Base-by-base conservation (phyloP, 208 protist genomes). In the Acanthamoeba castellanii region DNA sequence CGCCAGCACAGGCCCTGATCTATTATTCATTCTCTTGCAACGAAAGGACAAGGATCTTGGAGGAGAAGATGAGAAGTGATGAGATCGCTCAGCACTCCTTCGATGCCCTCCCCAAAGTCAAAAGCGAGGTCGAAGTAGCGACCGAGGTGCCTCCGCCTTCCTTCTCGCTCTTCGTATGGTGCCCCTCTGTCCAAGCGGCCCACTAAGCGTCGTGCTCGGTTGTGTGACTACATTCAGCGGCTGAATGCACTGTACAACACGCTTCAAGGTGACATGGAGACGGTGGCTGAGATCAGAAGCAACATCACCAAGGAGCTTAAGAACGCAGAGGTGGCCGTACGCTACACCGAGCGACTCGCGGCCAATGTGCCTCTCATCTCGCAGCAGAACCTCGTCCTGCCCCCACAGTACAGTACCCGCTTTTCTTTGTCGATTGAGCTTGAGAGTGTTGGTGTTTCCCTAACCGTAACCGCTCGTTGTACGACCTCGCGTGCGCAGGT, bases 301-400 rank as follows among this genome's bases (percentile, higher is more conserved):
- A 66, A 82, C 50, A 30, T 82, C 37, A 66, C 68, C 9, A 76
- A 82, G 13, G 89, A 93, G 89, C 89, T 93, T n/a, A 93, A 93
- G 68, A 76, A 93, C 47, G 89, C 89, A 37, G 89, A 93, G 47
- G 6, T 82, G 13, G 89, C 89, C 45, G 37, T 81, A 4, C 61
- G 89, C 45, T 70, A 42, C 47, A 64, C 47, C 30, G 66, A 82
- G 32, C 7, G 66, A n/a, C 57, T 74, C 34, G 14, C 64, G 59
- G 85, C 85, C 37, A 68, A 76, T 25, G n/a, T 55, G 59, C 85
- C 55, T n/a, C 85, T 55, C 20, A 52, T 92, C 85, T 74, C 85
- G 18, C 59, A 92, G 22, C 85, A 92, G 85, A 68, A 92, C 55
- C 25, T 92, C 30, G 0, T 20, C 34, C 59, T 92, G 11, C 85